Percentiles rank a stretch among this genome's conserved stretches.
Evolutionary conservation across 495 filamentous ascomycete species (phyloP).

Genomic region (Neurospora discreta): DNA sequence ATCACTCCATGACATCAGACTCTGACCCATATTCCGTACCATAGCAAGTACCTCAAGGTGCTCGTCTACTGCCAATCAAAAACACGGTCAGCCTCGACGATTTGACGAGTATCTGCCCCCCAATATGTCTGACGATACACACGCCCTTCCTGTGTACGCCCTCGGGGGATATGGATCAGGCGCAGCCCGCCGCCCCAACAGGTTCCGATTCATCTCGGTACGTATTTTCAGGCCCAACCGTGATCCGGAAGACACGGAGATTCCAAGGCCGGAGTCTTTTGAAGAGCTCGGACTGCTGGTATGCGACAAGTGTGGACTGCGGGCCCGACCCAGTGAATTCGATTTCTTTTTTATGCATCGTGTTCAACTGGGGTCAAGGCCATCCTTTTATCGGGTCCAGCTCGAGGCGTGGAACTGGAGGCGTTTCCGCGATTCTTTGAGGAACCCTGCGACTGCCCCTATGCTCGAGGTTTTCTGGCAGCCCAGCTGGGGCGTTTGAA

Average conservation of each 20-base stretch:
- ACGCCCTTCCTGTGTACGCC: not conserved
- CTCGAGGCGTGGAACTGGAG: not conserved
- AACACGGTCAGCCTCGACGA: not conserved
- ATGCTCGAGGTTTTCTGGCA: not conserved
- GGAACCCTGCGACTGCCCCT: not conserved
- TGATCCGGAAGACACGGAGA: not conserved
- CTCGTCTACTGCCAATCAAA: not conserved
- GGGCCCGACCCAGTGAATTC: not conserved
- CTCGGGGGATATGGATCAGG: not conserved
- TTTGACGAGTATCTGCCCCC: not conserved
- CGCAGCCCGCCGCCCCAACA: no score
- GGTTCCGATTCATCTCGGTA: no score
- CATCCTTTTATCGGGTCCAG: not conserved
- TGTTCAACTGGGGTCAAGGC: not conserved
- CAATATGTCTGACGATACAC: not conserved
- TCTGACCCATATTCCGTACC: not conserved
- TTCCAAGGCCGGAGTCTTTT: not conserved
- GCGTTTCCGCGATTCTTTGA: not conserved
- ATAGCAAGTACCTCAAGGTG: not conserved
- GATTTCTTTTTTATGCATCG: not conserved
- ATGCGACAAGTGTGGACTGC: not conserved
- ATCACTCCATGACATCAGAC: not conserved
- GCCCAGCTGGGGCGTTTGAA: not conserved
- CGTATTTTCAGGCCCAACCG: not conserved
- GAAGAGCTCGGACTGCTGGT: not conserved